Percentiles rank a stretch among this genome's conserved stretches.
These are phyloP conservation scores for Cryphonectria carpinicola DNA, from an alignment of 2,329 filamentous ascomycete species.

Conservation along the genomic window DNA sequence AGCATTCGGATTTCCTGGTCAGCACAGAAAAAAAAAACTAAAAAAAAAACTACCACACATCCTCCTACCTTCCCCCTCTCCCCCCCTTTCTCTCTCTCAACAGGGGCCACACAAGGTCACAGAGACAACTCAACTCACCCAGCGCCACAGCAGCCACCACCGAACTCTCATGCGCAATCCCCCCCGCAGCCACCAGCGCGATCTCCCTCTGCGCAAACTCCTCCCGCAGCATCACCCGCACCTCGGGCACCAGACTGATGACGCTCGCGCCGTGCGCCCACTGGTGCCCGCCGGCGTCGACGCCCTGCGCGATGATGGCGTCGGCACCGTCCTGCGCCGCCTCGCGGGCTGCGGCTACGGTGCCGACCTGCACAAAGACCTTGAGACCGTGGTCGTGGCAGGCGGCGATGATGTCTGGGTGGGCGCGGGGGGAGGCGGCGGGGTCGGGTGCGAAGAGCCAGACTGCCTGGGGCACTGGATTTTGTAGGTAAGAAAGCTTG, in stretches of 20 bases:
- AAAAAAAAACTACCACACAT: background rate
- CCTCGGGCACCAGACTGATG: slow-evolving; percentile 61
- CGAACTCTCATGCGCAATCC: slow-evolving; percentile 60
- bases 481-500: background rate
- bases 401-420: slow-evolving; percentile 40
- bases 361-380: slow-evolving; percentile 66
- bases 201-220: slow-evolving; percentile 42
- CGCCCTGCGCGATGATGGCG: slow-evolving; percentile 64
- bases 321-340: slow-evolving; percentile 56
- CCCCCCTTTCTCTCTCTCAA: background rate
- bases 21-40: background rate
- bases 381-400: slow-evolving; percentile 44
- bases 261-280: slow-evolving; percentile 57
- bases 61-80: background rate
- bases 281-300: slow-evolving; percentile 68
- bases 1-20: background rate
- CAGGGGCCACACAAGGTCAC: background rate
- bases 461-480: slow-evolving; percentile 55
- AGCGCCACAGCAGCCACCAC: slow-evolving; percentile 59
- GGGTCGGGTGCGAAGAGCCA: slow-evolving; percentile 69
- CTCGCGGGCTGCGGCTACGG: slow-evolving; percentile 56
- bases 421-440: slow-evolving; percentile 38
- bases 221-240: slow-evolving; percentile 49
- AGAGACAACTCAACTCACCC: slow-evolving; percentile 43
- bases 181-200: slow-evolving; percentile 60